Conservation (phyloP, 2,329 filamentous ascomycete species). For the Dendrostoma leiphaemia region DNA sequence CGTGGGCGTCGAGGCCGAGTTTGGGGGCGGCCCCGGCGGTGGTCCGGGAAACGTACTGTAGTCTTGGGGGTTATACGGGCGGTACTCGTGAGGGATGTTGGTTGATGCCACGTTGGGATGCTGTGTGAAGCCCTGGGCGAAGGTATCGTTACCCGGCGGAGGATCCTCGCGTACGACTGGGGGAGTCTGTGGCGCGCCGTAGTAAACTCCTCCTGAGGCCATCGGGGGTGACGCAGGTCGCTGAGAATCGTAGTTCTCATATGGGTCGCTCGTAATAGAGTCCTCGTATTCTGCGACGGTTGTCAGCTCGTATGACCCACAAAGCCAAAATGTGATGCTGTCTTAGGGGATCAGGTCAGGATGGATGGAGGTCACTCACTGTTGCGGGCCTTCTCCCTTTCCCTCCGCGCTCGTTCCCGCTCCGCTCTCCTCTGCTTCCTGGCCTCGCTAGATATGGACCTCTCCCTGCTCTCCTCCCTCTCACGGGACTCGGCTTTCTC, state of each 20-base stretch:
- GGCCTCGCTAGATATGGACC: slow-evolving; percentile 33
- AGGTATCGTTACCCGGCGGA: slow-evolving; percentile 6
- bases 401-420: slow-evolving; percentile 28
- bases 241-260: slow-evolving; percentile 29
- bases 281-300: slow-evolving; percentile 33
- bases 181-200: slow-evolving; percentile 31
- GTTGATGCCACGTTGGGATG: slow-evolving; percentile 34
- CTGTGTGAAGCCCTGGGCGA: slow-evolving; percentile 32
- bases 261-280: slow-evolving; percentile 34
- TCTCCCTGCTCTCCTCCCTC: slow-evolving; percentile 33
- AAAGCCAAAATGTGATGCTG: too few species aligned
- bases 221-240: slow-evolving; percentile 46
- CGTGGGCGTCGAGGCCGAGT: slow-evolving; percentile 22
- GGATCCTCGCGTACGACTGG: slow-evolving; percentile 3
- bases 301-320: slow-evolving; percentile 2
- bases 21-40: slow-evolving; percentile 31
- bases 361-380: slow-evolving; percentile 25
- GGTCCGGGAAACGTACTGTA: slow-evolving; percentile 39
- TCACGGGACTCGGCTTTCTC: slow-evolving; percentile 27
- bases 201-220: slow-evolving; percentile 51
- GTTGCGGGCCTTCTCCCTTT: slow-evolving; percentile 36
- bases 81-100: slow-evolving; percentile 32
- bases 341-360: neutral
- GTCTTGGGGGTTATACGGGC: slow-evolving; percentile 41
- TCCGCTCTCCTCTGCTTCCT: slow-evolving; percentile 24